Conservation (phyloP, 805 yeast genomes). For the Pichia sporocuriosa region DNA sequence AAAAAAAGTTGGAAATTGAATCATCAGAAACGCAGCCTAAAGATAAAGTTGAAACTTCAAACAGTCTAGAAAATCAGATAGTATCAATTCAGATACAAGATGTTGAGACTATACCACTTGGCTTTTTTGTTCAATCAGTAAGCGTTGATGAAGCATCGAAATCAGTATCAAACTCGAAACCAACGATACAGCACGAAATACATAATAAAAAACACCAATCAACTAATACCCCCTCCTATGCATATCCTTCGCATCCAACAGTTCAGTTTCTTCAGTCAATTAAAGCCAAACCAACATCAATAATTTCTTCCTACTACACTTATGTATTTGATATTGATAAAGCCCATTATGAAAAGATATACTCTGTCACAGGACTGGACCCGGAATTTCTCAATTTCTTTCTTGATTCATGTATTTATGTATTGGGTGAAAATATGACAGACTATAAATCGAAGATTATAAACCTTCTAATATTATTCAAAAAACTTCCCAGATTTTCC, state of each 20-base stretch:
- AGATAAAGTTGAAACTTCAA: not conserved
- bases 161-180: too few species aligned
- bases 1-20: slow-evolving; percentile 13
- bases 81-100: slow-evolving; percentile 7
- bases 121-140: slow-evolving; percentile 10
- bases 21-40: too few species aligned
- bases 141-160: not conserved
- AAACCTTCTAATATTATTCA: slow-evolving; percentile 23
- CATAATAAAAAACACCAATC: too few species aligned
- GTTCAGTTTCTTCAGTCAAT: slow-evolving; percentile 39
- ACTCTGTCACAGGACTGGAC: slow-evolving; percentile 42
- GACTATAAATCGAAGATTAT: slow-evolving; percentile 16
- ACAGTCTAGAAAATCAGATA: not conserved
- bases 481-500: slow-evolving; percentile 31
- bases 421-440: slow-evolving; percentile 18
- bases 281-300: slow-evolving; percentile 17
- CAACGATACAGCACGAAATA: slow-evolving; percentile 1
- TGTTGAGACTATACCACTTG: slow-evolving; percentile 22
- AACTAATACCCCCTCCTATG: too few species aligned
- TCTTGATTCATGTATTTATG: slow-evolving; percentile 33
- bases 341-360: slow-evolving; percentile 27
- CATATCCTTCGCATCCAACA: slow-evolving; percentile 42
- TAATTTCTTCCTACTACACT: slow-evolving; percentile 25
- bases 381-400: slow-evolving; percentile 40
- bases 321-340: slow-evolving; percentile 32